Conservation (phyloP, 108 stramenopile genomes). For the Fragilaria crotonensis region DNA sequence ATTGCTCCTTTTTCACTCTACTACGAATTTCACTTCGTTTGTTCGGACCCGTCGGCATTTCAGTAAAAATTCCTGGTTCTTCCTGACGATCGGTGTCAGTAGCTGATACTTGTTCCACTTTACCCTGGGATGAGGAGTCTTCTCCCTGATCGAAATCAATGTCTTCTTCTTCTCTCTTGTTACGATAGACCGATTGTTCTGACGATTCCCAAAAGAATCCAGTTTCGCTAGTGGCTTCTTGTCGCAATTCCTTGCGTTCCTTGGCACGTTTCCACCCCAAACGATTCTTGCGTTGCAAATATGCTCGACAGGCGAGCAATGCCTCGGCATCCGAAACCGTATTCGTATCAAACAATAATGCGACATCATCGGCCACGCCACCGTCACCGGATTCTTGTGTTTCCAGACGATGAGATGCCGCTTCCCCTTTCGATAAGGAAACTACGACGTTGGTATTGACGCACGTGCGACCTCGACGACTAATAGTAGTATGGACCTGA, state of each 20-base stretch:
- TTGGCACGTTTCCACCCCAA: constrained; percentile 44
- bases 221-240: constrained; percentile 10
- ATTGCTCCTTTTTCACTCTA: constrained; percentile 30
- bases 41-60: not conserved
- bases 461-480: too few relatives aligned
- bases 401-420: too few relatives aligned
- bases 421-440: too few relatives aligned
- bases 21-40: not conserved
- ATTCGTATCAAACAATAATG: not conserved
- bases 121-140: not conserved
- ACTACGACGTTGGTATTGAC: too few relatives aligned
- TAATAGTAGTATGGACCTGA: too few relatives aligned
- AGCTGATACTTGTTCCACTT: not conserved
- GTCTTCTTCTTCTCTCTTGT: constrained; percentile 3
- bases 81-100: constrained; percentile 6
- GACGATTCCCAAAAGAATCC: constrained; percentile 16
- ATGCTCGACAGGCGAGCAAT: constrained; percentile 65
- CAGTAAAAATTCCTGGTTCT: constrained; percentile 7
- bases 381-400: too few relatives aligned
- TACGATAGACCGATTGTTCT: constrained; percentile 16
- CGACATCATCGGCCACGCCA: too few relatives aligned
- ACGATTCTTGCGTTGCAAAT: constrained; percentile 48
- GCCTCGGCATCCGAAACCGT: constrained; percentile 47
- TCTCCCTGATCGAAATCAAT: constrained; percentile 3
- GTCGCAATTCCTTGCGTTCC: constrained; percentile 20